Evolutionary conservation across 2,329 filamentous ascomycete species (phyloP).

Genomic region (Tolypocladium tropicale): DNA sequence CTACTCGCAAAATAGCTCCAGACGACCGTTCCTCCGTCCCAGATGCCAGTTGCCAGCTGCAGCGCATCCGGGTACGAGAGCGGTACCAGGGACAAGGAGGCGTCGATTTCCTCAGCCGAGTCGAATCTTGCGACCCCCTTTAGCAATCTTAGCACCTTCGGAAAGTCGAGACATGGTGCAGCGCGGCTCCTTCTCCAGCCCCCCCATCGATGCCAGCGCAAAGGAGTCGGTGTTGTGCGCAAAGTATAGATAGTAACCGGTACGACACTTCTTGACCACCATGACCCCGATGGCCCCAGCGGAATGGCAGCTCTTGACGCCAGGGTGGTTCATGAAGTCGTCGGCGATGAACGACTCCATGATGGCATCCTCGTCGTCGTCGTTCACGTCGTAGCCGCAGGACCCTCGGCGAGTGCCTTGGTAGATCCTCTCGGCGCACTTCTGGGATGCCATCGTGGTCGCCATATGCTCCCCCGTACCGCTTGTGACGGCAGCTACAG

Average conservation of each 20-base stretch:
- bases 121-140: constrained; percentile 41
- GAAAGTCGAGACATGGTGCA: constrained; percentile 80
- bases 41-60: neutral
- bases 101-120: constrained; percentile 13
- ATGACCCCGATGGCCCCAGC: constrained; percentile 86
- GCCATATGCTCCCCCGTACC: constrained; percentile 98
- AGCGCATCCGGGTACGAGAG: neutral
- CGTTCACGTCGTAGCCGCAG: constrained; percentile 52
- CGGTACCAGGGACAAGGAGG: neutral
- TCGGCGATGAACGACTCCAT: constrained; percentile 67
- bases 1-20: neutral
- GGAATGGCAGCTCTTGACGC: constrained; percentile 69
- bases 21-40: neutral
- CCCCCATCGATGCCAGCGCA: constrained; percentile 82
- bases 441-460: constrained; percentile 81
- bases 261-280: constrained; percentile 71
- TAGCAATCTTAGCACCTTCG: constrained; percentile 40
- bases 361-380: constrained; percentile 66
- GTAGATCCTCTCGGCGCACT: constrained; percentile 79
- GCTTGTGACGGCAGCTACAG: constrained; percentile 78
- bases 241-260: constrained; percentile 79
- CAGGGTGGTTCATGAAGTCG: constrained; percentile 92
- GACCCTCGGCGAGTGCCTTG: constrained; percentile 50
- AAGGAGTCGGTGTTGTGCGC: constrained; percentile 90
- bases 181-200: constrained; percentile 60